Conservation (phyloP, 345 rosid species). For the Punica granatum region DNA sequence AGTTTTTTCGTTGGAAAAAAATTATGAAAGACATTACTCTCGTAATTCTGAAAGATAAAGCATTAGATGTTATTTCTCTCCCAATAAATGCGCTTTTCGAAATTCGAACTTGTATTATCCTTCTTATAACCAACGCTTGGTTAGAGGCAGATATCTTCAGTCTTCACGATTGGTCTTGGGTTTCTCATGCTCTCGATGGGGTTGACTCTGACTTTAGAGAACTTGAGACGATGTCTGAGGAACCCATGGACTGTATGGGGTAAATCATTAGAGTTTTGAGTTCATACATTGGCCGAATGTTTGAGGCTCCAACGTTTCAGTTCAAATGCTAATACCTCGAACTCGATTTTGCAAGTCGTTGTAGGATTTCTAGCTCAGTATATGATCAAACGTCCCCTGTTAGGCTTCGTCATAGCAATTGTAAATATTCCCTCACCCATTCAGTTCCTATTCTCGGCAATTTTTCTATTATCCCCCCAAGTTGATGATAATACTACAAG, state of each 20-base stretch:
- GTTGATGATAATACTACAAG: background rate
- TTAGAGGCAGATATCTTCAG: conserved; percentile 84
- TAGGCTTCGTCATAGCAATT: conserved; percentile 80
- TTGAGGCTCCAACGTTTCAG: background rate
- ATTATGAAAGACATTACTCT: too few relatives aligned
- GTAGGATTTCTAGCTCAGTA: conserved; percentile 92
- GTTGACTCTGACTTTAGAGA: conserved; percentile 80
- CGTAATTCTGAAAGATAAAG: too few relatives aligned
- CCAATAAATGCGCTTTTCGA: too few relatives aligned
- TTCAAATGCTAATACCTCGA: conserved; percentile 10
- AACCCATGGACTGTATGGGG: conserved; percentile 94
- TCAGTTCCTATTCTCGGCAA: background rate
- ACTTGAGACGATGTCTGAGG: conserved; percentile 79
- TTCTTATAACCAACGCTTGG: too few relatives aligned
- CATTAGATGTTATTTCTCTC: too few relatives aligned
- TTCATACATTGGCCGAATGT: conserved; percentile 6
- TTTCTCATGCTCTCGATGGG: conserved; percentile 99
- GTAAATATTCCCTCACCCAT: conserved; percentile 27
- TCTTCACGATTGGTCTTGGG: conserved; percentile 79
- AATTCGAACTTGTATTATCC: too few relatives aligned
- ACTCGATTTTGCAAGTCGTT: conserved; percentile 66
- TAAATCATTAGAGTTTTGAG: background rate
- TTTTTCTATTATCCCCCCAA: background rate
- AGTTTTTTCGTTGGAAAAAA: too few relatives aligned
- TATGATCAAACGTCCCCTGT: conserved; percentile 71